phyloP scores from a whole-genome alignment of 2,329 filamentous ascomycete genomes.

The Colletotrichum echinochloae region DNA sequence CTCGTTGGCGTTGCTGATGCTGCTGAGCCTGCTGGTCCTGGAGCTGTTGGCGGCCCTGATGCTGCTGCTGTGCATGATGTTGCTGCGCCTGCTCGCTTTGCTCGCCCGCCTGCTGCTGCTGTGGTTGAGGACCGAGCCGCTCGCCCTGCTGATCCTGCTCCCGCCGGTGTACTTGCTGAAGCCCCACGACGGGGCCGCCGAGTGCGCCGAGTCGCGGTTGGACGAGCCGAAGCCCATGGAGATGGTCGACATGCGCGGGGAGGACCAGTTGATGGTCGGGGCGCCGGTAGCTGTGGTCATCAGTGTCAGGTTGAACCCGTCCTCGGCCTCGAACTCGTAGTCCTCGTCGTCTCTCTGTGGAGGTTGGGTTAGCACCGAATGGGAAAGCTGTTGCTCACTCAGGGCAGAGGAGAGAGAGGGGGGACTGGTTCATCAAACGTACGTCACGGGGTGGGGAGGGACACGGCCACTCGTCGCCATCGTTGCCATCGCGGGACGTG shows the following conservation, averaged over 20 bases:
- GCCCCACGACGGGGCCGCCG: conserved; percentile 10
- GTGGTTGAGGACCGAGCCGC: neutral
- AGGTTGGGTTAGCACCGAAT: neutral
- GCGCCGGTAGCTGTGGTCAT: neutral
- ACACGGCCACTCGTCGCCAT: conserved; percentile 16
- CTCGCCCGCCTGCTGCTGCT: neutral
- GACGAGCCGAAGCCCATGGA: conserved; percentile 33
- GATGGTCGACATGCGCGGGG: conserved; percentile 37
- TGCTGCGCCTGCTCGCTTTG: neutral
- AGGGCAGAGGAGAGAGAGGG: too few species aligned
- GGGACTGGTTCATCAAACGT: neutral
- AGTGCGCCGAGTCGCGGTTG: conserved; percentile 13
- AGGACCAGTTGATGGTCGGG: conserved; percentile 36
- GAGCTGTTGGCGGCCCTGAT: neutral
- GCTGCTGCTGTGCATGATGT: neutral
- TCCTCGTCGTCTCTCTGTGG: neutral
- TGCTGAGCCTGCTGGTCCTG: conserved; percentile 11
- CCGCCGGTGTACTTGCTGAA: neutral
- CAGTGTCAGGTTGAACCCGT: conserved; percentile 19
- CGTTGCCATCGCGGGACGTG: conserved; percentile 12
- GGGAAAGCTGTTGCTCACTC: neutral
- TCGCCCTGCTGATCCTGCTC: neutral
- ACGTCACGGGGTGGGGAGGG: conserved; percentile 1
- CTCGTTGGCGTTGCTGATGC: neutral
- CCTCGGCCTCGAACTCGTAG: conserved; percentile 22